Conservation (phyloP, 2,329 filamentous ascomycete genomes). For the Pseudonectria buxi region DNA sequence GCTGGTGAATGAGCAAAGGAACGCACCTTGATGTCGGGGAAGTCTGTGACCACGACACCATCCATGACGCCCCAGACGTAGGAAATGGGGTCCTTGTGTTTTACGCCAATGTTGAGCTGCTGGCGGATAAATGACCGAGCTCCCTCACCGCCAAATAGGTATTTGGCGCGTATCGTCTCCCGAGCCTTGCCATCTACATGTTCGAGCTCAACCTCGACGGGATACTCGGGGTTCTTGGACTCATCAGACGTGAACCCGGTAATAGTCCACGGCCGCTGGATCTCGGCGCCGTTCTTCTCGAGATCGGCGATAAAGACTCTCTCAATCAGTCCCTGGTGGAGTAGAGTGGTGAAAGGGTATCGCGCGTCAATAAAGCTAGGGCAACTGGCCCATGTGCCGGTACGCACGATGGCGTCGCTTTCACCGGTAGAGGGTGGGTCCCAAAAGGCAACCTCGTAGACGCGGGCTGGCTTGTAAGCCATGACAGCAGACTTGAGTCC, state of each 20-base stretch:
- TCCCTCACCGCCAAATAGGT: constrained; percentile 66
- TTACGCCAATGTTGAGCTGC: constrained; percentile 62
- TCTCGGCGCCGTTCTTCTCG: constrained; percentile 49
- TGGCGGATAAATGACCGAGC: constrained; percentile 60
- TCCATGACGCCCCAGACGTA: constrained; percentile 75
- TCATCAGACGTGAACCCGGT: constrained; percentile 54
- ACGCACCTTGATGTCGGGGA: constrained; percentile 66
- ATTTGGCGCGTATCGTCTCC: constrained; percentile 63
- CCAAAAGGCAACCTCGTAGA: constrained; percentile 74
- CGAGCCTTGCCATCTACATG: constrained; percentile 65
- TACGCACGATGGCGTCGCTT: constrained; percentile 51
- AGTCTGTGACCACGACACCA: constrained; percentile 64
- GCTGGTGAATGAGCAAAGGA: too few relatives aligned
- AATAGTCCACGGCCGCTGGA: constrained; percentile 62
- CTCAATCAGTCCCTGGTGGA: constrained; percentile 68
- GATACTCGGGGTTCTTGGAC: constrained; percentile 55
- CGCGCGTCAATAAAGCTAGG: constrained; percentile 73
- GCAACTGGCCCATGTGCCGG: constrained; percentile 78
- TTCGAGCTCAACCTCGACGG: constrained; percentile 70
- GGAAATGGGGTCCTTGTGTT: constrained; percentile 61
- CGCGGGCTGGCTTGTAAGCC: constrained; percentile 78
- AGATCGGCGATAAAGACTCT: constrained; percentile 62
- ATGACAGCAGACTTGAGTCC: constrained; percentile 83
- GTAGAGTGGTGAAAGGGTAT: constrained; percentile 62
- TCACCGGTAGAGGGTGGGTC: constrained; percentile 48